Conservation (phyloP, 2,329 filamentous ascomycete species). For the Dothideomycetes sp. region DNA sequence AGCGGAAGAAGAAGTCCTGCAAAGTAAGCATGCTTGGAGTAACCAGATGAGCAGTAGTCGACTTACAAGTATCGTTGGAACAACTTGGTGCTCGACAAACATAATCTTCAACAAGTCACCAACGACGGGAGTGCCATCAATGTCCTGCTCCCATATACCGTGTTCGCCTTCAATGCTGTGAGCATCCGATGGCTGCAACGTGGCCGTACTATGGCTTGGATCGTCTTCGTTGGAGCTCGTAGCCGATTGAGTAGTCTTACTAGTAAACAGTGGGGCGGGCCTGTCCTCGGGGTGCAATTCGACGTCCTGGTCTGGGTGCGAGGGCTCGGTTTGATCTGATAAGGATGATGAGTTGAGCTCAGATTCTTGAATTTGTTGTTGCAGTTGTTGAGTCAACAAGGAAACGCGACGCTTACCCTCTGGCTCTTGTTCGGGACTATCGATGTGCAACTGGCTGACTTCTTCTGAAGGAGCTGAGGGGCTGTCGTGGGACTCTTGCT, state of each 20-base stretch:
- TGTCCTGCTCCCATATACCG: conserved; percentile 46
- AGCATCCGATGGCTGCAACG: conserved; percentile 13
- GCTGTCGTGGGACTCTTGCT: not conserved
- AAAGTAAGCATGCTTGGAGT: not conserved
- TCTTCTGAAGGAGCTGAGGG: not conserved
- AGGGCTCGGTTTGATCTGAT: conserved; percentile 21
- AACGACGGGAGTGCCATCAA: conserved; percentile 66
- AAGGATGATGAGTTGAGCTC: conserved; percentile 23
- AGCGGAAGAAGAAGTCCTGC: conserved; percentile 94
- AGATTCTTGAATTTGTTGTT: conserved; percentile 19
- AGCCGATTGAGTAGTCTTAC: conserved; percentile 26
- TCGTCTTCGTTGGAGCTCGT: conserved; percentile 12
- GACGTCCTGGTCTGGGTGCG: conserved; percentile 23
- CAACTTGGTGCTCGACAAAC: conserved; percentile 89
- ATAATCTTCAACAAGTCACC: conserved; percentile 92
- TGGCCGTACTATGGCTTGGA: conserved; percentile 16
- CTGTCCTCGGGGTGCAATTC: conserved; percentile 57
- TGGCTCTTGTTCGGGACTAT: conserved; percentile 6
- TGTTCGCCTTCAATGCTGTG: conserved; percentile 12
- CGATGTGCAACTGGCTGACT: conserved; percentile 6
- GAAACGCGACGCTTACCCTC: conserved; percentile 28
- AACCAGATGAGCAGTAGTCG: not conserved
- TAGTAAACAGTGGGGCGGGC: conserved; percentile 56
- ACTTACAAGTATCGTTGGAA: conserved; percentile 87
- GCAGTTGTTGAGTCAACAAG: conserved; percentile 34